Evolutionary conservation across 2,329 filamentous ascomycete genomes (phyloP).

Genomic region (Calonectria leucothoes): DNA sequence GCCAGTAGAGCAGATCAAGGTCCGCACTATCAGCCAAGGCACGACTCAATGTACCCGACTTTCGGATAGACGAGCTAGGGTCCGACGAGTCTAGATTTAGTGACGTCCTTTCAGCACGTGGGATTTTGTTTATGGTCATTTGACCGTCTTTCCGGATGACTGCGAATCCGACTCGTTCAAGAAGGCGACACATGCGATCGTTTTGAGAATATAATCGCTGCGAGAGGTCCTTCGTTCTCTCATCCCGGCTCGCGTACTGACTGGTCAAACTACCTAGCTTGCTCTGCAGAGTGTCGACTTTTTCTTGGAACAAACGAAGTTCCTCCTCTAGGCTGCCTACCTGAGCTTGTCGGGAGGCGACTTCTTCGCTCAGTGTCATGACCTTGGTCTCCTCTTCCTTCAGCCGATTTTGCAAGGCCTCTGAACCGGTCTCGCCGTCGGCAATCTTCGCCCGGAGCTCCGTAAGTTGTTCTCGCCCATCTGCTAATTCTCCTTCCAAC

Average conservation of each 20-base stretch:
- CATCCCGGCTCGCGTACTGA: constrained; percentile 76
- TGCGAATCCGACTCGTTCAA: constrained; percentile 89
- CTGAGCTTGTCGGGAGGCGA: constrained; percentile 81
- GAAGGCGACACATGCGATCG: constrained; percentile 82
- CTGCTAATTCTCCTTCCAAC: constrained; percentile 67
- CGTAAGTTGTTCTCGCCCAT: constrained; percentile 76
- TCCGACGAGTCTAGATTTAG: constrained; percentile 70
- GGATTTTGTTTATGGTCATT: constrained; percentile 81
- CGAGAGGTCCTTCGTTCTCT: constrained; percentile 84
- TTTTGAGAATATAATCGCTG: constrained; percentile 86
- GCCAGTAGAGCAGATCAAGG: constrained; percentile 84
- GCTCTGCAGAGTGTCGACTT: constrained; percentile 65
- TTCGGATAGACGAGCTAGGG: constrained; percentile 63
- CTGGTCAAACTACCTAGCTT: constrained; percentile 62
- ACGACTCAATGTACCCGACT: constrained; percentile 66
- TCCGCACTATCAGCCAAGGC: constrained; percentile 72
- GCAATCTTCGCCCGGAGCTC: constrained; percentile 78
- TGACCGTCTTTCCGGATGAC: constrained; percentile 78
- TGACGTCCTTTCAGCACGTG: constrained; percentile 66
- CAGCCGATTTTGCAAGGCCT: constrained; percentile 79
- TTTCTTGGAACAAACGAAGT: constrained; percentile 75
- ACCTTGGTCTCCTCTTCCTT: constrained; percentile 81
- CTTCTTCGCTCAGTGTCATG: constrained; percentile 73
- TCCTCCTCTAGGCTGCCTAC: constrained; percentile 82
- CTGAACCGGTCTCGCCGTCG: constrained; percentile 86